Conservation (phyloP, 345 rosid species). For the Eucalyptus cloeziana region DNA sequence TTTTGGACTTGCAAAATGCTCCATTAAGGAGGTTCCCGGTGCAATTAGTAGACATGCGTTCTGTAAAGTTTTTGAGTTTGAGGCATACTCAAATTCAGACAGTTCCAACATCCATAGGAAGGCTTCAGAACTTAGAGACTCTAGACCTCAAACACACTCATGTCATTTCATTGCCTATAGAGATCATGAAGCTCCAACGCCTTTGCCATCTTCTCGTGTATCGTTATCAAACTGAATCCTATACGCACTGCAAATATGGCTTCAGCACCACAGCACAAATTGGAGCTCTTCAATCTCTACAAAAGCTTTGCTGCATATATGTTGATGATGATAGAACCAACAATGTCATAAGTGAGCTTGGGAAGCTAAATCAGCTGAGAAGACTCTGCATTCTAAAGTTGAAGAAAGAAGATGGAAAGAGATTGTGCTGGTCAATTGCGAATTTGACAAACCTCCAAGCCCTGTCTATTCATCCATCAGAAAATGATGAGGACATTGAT, state of each 20-base stretch:
- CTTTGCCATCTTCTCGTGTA: slow-evolving; percentile 27
- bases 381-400: slow-evolving; percentile 23
- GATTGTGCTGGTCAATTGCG: slow-evolving; percentile 14
- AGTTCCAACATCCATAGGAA: slow-evolving; percentile 19
- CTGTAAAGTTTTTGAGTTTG: slow-evolving; percentile 23
- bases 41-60: slow-evolving; percentile 4
- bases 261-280: slow-evolving; percentile 11
- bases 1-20: slow-evolving; percentile 25
- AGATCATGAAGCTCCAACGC: slow-evolving; percentile 17
- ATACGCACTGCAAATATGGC: slow-evolving; percentile 9
- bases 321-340: slow-evolving; percentile 2
- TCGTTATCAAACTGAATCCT: slow-evolving; percentile 13
- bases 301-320: slow-evolving; percentile 22
- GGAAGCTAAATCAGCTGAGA: slow-evolving; percentile 23
- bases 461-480: slow-evolving; percentile 8
- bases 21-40: slow-evolving; percentile 14
- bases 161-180: slow-evolving; percentile 18
- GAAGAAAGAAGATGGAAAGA: slow-evolving; percentile 19
- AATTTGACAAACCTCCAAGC: slow-evolving; percentile 14
- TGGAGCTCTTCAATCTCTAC: slow-evolving; percentile 16
- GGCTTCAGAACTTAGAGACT: slow-evolving; percentile 32
- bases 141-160: slow-evolving; percentile 29
- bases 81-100: slow-evolving; percentile 12
- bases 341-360: slow-evolving; percentile 9
- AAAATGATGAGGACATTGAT: slow-evolving; percentile 13